Percentiles rank a stretch among this genome's conserved stretches.
Evolutionary conservation across 2,329 filamentous ascomycete genomes (phyloP).

Genomic region (Phyllosticta citriasiana): DNA sequence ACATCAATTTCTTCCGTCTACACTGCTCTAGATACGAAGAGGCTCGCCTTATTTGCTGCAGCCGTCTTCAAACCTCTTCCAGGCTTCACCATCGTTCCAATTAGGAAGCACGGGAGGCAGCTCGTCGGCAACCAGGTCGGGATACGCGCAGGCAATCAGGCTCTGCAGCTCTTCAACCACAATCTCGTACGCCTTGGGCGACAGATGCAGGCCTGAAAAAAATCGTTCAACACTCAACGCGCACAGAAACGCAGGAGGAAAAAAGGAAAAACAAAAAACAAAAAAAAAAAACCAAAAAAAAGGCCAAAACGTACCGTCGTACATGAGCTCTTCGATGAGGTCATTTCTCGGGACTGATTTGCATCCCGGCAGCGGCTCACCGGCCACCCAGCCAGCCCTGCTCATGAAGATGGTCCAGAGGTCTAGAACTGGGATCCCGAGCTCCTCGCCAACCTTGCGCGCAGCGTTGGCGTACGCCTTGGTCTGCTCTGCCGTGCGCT

Average conservation of each 20-base stretch:
- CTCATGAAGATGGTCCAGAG: conserved; percentile 72
- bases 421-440: conserved; percentile 58
- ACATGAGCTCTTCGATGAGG: conserved; percentile 40
- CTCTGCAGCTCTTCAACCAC: conserved; percentile 45
- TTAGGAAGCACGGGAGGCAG: conserved; percentile 44
- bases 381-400: conserved; percentile 41
- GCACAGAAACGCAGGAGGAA: not conserved
- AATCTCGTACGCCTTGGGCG: conserved; percentile 44
- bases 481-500: conserved; percentile 49
- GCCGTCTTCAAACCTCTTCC: conserved; percentile 15
- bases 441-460: conserved; percentile 48
- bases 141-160: conserved; percentile 41
- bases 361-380: conserved; percentile 45
- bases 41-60: not conserved
- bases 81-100: conserved; percentile 37
- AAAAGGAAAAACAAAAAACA: not conserved
- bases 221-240: conserved; percentile 11
- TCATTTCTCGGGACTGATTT: conserved; percentile 49
- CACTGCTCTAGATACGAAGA: not conserved
- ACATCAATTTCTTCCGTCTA: not conserved
- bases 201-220: conserved; percentile 47
- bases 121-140: conserved; percentile 44
- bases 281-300: too few relatives aligned
- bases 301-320: conserved; percentile 40
- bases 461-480: conserved; percentile 58